Percentiles rank a stretch among this genome's conserved stretches.
Evolutionary conservation across 495 filamentous ascomycete genomes (phyloP).

Genomic region (Glutinoglossum americanum): DNA sequence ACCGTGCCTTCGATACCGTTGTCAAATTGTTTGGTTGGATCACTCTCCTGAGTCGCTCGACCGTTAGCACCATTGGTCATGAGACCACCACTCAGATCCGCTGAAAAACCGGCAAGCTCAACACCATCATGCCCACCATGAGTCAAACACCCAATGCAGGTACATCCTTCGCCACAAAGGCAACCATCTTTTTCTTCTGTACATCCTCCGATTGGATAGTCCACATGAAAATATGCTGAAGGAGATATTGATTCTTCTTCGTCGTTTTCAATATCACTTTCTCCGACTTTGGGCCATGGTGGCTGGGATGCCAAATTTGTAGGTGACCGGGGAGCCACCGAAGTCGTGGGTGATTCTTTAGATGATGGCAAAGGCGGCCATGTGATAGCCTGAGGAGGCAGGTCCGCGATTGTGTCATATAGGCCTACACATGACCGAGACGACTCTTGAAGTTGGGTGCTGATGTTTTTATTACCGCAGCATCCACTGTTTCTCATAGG

Average conservation of each 20-base stretch:
- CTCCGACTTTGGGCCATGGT: constrained; percentile 11
- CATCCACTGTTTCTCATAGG: not conserved
- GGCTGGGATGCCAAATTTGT: constrained; percentile 8
- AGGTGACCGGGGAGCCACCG: not conserved
- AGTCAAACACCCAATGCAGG: constrained; percentile 28
- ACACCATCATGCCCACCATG: constrained; percentile 21
- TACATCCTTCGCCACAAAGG: constrained; percentile 27
- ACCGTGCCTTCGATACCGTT: not conserved
- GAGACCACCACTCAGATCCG: not conserved
- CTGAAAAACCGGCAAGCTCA: not conserved
- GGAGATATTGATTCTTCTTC: constrained; percentile 17
- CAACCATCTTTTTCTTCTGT: constrained; percentile 25
- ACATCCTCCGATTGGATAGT: constrained; percentile 25
- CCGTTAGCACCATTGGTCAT: not conserved
- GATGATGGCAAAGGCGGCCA: not conserved
- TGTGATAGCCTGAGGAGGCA: not conserved
- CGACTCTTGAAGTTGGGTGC: not conserved
- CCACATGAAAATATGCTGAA: constrained; percentile 24
- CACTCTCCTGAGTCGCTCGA: not conserved
- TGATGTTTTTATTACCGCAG: not conserved
- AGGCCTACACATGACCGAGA: not conserved
- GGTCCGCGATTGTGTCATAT: not conserved
- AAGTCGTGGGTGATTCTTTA: not conserved
- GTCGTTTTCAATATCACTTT: not conserved
- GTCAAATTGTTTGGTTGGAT: not conserved